A percentile compares a stretch with the other conserved stretches of the same genome.
phyloP scores from a whole-genome alignment of 345 rosid species.

The Salix viminalis region DNA sequence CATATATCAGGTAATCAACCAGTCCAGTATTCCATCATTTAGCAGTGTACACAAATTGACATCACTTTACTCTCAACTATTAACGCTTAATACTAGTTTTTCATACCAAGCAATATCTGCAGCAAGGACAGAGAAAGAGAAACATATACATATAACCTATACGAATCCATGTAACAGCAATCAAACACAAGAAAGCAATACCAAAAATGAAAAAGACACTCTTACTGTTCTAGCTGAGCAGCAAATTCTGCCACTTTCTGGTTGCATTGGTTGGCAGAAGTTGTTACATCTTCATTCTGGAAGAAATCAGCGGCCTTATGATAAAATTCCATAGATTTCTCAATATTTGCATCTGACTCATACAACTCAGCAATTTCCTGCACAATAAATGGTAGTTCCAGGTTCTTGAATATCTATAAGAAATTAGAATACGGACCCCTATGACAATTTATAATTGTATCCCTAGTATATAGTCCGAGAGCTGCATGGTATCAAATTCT shows the following conservation, averaged over 20 bases:
- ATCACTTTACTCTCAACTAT: neutral
- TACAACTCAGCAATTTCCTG: constrained; percentile 33
- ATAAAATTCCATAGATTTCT: constrained; percentile 24
- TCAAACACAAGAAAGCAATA: neutral
- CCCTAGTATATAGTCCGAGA: neutral
- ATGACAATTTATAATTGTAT: neutral
- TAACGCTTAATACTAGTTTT: neutral
- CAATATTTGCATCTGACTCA: constrained; percentile 28
- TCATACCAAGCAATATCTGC: neutral
- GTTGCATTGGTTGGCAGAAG: constrained; percentile 97
- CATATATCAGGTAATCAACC: neutral
- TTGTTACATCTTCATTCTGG: constrained; percentile 55
- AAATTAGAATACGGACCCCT: neutral
- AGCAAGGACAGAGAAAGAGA: neutral
- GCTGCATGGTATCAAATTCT: neutral
- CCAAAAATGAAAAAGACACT: constrained; percentile 6
- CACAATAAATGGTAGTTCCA: neutral
- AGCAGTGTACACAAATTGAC: neutral
- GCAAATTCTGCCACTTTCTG: constrained; percentile 96
- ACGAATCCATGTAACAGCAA: neutral
- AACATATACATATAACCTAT: neutral
- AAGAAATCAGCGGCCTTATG: constrained; percentile 33
- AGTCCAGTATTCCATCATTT: neutral
- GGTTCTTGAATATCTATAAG: neutral
- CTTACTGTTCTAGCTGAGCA: constrained; percentile 89